Conservation (phyloP, 2,329 filamentous ascomycete genomes). For the Akanthomyces lecanii region DNA sequence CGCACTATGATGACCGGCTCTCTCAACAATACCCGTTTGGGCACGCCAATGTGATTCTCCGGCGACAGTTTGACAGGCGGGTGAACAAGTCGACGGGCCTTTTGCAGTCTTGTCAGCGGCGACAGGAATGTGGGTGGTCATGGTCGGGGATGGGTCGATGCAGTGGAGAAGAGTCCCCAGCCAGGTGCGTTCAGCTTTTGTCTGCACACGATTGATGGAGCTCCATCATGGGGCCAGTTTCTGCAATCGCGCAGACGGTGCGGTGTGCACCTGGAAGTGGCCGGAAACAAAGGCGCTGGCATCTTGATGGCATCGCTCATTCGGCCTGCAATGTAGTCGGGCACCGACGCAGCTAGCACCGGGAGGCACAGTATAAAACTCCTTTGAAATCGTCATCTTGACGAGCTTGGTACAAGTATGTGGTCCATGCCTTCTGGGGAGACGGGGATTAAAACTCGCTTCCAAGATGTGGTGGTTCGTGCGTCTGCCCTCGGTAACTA, state of each 20-base stretch:
- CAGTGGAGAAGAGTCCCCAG: constrained; percentile 1
- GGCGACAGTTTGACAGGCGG: neutral
- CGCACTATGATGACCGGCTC: neutral
- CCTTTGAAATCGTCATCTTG: neutral
- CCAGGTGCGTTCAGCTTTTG: neutral
- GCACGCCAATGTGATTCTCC: neutral
- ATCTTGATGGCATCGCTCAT: neutral
- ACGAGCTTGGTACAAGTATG: neutral
- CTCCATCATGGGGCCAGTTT: neutral
- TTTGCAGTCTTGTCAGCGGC: neutral
- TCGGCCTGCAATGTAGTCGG: too few relatives aligned
- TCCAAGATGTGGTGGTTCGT: neutral
- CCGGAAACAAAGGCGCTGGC: too few relatives aligned
- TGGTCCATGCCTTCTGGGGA: neutral
- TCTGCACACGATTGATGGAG: neutral
- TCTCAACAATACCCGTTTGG: neutral
- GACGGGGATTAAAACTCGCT: neutral
- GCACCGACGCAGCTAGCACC: neutral
- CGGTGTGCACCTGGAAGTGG: neutral
- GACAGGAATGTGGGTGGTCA: constrained; percentile 2
- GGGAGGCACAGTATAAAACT: neutral
- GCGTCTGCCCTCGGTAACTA: neutral
- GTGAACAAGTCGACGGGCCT: neutral
- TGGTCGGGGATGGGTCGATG: constrained; percentile 8
- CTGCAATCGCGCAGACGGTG: neutral